Conservation (phyloP, 495 filamentous ascomycete genomes). For the Cairneyella variabilis region DNA sequence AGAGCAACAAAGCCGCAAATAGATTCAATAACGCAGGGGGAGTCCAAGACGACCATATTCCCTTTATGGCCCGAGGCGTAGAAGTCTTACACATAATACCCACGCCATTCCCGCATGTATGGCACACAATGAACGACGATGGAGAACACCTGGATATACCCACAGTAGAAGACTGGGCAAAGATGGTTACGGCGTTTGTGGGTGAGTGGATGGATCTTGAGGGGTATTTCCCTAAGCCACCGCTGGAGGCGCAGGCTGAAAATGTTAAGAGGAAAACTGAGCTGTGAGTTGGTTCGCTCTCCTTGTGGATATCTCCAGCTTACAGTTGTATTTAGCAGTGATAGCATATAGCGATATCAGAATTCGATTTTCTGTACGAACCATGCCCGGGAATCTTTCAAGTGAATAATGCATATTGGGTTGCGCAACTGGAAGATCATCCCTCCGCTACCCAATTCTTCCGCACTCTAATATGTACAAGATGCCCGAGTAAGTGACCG, state of each 20-base stretch:
- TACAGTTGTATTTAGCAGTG: conserved; percentile 6
- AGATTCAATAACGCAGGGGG: conserved; percentile 39
- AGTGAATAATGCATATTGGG: too few relatives aligned
- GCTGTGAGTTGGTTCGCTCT: conserved; percentile 23
- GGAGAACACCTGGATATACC: conserved; percentile 79
- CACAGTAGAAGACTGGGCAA: conserved; percentile 85
- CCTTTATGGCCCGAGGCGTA: conserved; percentile 81
- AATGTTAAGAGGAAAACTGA: conserved; percentile 23
- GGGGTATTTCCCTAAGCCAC: conserved; percentile 45
- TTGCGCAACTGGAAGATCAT: too few relatives aligned
- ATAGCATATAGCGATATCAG: conserved; percentile 4
- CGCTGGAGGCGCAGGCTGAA: conserved; percentile 13
- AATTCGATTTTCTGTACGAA: too few relatives aligned
- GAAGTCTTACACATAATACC: conserved; percentile 87
- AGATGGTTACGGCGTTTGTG: conserved; percentile 76
- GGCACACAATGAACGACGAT: conserved; percentile 84
- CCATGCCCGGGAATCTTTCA: too few relatives aligned
- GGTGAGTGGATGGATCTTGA: conserved; percentile 94
- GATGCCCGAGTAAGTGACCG: too few relatives aligned
- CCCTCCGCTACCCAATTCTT: too few relatives aligned
- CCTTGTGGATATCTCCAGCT: background rate
- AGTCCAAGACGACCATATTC: conserved; percentile 84
- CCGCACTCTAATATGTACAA: too few relatives aligned
- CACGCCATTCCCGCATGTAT: conserved; percentile 74
- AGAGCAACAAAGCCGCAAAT: conserved; percentile 49